Evolutionary conservation across 306 rosid genomes (phyloP).

Genomic region (Prunus mongolica): DNA sequence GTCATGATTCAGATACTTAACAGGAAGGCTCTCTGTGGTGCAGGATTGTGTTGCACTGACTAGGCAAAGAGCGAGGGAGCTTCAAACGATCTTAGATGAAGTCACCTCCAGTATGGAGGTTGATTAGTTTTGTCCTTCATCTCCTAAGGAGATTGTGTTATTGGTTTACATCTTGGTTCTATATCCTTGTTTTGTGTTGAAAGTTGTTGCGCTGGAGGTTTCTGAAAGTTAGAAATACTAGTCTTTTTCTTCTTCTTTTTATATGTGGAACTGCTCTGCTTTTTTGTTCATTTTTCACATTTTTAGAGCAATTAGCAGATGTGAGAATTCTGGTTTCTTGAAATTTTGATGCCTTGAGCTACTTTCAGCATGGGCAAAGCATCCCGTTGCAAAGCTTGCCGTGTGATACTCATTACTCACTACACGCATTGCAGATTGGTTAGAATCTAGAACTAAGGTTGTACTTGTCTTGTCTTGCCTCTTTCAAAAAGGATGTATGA

Average conservation of each 20-base stretch:
- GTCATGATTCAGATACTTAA: constrained; percentile 2
- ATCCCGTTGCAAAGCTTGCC: background rate
- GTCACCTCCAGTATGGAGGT: constrained; percentile 57
- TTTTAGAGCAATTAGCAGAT: background rate
- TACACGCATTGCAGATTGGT: background rate
- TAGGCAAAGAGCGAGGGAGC: constrained; percentile 72
- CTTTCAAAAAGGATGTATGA: background rate
- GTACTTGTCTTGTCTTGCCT: background rate
- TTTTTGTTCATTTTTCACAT: background rate
- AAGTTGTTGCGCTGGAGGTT: background rate
- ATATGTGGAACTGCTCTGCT: background rate
- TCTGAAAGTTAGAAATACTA: background rate
- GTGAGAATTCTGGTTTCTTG: background rate
- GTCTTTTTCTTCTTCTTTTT: background rate
- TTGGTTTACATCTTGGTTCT: background rate
- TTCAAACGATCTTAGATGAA: constrained; percentile 54
- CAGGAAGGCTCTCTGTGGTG: constrained; percentile 29
- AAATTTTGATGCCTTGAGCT: background rate
- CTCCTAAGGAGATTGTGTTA: background rate
- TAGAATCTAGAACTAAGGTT: background rate
- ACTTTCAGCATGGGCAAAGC: background rate
- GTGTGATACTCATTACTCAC: background rate
- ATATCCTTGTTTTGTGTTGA: constrained; percentile 1
- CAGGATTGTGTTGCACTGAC: constrained; percentile 83
- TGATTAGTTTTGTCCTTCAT: constrained; percentile 39